These are phyloP conservation scores for Linnemannia zychae DNA, from an alignment of 192 early-diverging fungal species.

Conservation along the genomic window DNA sequence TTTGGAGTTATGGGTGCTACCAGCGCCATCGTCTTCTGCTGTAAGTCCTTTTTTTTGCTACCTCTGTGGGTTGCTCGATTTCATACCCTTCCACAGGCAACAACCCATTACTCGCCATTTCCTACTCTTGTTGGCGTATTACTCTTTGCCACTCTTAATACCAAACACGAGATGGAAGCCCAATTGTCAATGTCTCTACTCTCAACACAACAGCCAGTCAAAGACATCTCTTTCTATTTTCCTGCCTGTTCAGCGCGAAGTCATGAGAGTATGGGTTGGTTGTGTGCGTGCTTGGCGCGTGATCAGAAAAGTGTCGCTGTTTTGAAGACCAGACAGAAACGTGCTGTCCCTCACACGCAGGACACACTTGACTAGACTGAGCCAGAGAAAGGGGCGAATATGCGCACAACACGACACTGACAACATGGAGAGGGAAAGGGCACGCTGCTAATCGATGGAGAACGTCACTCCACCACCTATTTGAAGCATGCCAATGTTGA, in stretches of 20 bases:
- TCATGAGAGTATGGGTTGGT: neutral
- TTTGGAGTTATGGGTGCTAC: conserved; percentile 95
- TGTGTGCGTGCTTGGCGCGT: conserved; percentile 11
- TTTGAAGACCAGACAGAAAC: conserved; percentile 3
- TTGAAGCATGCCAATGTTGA: neutral
- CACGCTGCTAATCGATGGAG: neutral
- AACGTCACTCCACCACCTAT: neutral
- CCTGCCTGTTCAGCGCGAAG: neutral
- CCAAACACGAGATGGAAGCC: neutral
- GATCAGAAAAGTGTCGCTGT: conserved; percentile 13
- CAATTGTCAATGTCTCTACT: neutral
- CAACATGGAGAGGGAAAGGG: neutral
- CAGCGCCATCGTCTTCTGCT: conserved; percentile 91
- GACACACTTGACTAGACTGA: neutral
- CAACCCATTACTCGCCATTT: no score
- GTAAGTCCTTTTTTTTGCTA: conserved; percentile 64
- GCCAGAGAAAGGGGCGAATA: conserved; percentile 6
- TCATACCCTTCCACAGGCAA: no score
- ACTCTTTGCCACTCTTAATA: no score
- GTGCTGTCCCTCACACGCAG: neutral
- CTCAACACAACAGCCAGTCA: neutral
- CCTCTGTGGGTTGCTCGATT: neutral
- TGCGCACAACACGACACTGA: conserved; percentile 4
- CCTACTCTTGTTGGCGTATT: no score
- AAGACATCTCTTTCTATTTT: no score